Evolutionary conservation across 2,329 filamentous ascomycete species (phyloP).

Genomic region (Penicillium sp.): DNA sequence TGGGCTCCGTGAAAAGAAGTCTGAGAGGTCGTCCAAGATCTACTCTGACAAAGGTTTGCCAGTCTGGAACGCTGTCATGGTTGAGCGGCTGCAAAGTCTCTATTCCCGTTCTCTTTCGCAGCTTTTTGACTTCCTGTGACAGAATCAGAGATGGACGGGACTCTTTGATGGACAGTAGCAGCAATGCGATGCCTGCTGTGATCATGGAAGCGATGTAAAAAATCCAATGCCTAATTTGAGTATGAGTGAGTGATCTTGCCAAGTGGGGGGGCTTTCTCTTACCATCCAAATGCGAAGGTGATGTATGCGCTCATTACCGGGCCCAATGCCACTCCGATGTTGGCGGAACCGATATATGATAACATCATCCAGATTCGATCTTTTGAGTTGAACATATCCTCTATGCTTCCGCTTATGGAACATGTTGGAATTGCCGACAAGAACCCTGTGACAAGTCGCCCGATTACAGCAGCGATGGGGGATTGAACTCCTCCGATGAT

Average conservation of each 20-base stretch:
- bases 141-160: constrained; percentile 47
- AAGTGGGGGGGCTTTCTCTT: constrained; percentile 7
- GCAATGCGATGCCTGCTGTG: constrained; percentile 32
- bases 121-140: constrained; percentile 27
- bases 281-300: constrained; percentile 38
- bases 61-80: constrained; percentile 38
- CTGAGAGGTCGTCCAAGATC: constrained; percentile 40
- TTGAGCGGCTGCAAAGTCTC: constrained; percentile 34
- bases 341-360: constrained; percentile 44
- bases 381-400: constrained; percentile 50
- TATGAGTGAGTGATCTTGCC: not conserved
- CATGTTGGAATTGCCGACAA: constrained; percentile 49
- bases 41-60: constrained; percentile 36
- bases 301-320: constrained; percentile 48
- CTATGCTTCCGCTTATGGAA: constrained; percentile 49
- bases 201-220: constrained; percentile 45
- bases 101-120: constrained; percentile 30
- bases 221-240: constrained; percentile 42
- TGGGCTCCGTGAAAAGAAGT: constrained; percentile 49
- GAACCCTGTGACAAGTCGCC: constrained; percentile 45
- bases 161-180: constrained; percentile 43
- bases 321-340: constrained; percentile 43
- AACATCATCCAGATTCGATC: constrained; percentile 48
- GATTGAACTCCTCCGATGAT: constrained; percentile 38
- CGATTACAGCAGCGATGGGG: constrained; percentile 36